Evolutionary conservation across 1,284 basidiomycete species (phyloP).

Genomic region (Cystobasidium slooffiae): DNA sequence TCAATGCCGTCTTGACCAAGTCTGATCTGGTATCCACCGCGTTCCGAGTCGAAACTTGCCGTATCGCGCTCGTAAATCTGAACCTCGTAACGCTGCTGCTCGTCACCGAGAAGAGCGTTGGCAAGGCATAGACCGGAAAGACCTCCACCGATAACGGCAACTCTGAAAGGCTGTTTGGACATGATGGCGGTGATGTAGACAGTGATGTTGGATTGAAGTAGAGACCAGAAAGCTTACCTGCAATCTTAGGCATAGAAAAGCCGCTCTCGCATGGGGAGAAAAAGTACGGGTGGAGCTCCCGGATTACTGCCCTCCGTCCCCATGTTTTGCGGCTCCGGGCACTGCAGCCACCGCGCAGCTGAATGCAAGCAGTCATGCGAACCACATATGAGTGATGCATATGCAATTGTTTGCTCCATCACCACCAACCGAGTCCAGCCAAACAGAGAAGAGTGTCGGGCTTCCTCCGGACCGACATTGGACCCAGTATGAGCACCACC

Average conservation of each 20-base stretch:
- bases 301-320: slow-evolving; percentile 3
- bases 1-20: slow-evolving; percentile 31
- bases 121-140: slow-evolving; percentile 19
- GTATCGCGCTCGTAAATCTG: slow-evolving; percentile 28
- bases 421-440: too few relatives aligned
- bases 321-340: neutral
- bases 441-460: neutral
- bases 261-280: too few relatives aligned
- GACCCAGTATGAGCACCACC: neutral
- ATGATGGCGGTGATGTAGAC: neutral
- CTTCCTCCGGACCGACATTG: neutral
- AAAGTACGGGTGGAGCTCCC: neutral
- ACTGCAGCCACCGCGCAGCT: too few relatives aligned
- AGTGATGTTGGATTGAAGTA: neutral
- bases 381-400: too few relatives aligned
- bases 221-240: too few relatives aligned
- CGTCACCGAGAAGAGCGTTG: slow-evolving; percentile 18
- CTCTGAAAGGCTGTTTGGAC: slow-evolving; percentile 13
- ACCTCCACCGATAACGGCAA: slow-evolving; percentile 29
- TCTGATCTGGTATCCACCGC: slow-evolving; percentile 35
- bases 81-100: slow-evolving; percentile 23
- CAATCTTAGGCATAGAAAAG: too few relatives aligned
- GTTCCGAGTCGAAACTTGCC: slow-evolving; percentile 15
- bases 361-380: too few relatives aligned
- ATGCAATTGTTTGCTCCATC: too few relatives aligned